A percentile compares a stretch with the other conserved stretches of the same genome.
phyloP scores from a whole-genome alignment of 352 stramenopile genomes.

The Pythium rishiriense region DNA sequence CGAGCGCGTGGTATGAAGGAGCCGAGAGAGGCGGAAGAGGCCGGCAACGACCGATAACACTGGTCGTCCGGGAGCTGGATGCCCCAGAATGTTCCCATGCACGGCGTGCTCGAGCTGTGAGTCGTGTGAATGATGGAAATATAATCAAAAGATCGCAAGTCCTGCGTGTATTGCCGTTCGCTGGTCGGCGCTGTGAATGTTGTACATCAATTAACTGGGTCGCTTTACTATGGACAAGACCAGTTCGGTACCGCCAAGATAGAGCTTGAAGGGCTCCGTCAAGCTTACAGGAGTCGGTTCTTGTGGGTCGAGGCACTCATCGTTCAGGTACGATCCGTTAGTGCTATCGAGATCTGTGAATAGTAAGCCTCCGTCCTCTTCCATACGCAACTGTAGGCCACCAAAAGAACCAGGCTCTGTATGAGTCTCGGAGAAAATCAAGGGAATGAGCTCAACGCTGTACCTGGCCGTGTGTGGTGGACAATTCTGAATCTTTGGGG shows the following conservation, averaged over 20 bases:
- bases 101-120: not conserved
- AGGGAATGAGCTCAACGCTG: too few species aligned
- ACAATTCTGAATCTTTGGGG: constrained; percentile 78
- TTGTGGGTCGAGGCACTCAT: constrained; percentile 44
- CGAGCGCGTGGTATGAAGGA: not conserved
- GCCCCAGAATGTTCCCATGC: too few species aligned
- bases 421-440: too few species aligned
- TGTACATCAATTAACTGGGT: constrained; percentile 17
- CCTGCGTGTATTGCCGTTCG: not conserved
- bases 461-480: constrained; percentile 79
- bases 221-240: constrained; percentile 55
- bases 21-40: too few species aligned
- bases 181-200: constrained; percentile 12
- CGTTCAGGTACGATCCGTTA: constrained; percentile 76
- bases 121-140: constrained; percentile 20
- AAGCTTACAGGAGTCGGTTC: constrained; percentile 48
- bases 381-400: constrained; percentile 54
- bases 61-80: too few species aligned
- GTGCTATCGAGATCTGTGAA: constrained; percentile 83
- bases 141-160: constrained; percentile 17
- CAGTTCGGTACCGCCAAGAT: constrained; percentile 54
- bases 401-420: too few species aligned
- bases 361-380: constrained; percentile 55
- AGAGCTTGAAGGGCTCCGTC: constrained; percentile 46
- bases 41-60: too few species aligned